Evolutionary conservation across 2,329 filamentous ascomycete species (phyloP), one percentile per base, ranked within the genome.

Genomic region (Epicoccum nigrum): DNA sequence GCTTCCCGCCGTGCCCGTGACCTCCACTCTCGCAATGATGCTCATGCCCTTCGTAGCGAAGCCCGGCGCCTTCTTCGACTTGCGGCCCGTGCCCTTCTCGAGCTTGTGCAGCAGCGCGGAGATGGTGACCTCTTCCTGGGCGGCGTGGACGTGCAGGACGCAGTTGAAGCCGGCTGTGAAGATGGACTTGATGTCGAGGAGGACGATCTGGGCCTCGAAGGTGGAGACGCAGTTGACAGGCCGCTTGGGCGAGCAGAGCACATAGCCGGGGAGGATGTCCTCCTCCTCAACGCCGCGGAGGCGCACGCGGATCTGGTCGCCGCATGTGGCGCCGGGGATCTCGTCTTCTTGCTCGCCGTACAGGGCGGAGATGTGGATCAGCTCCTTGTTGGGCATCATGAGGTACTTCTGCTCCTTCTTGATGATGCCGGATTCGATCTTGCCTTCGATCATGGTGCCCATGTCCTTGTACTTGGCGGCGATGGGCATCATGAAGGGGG

Each of bases 401-500:
- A 95, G 77, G 68, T 96, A 85, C 55, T 77, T 86, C 77, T 88
- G 86, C 55, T 87, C 87, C 83, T 97, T 97, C 81, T 94, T 94
- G 74, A 96, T 82, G 38, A 97, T 89, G 72, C 63, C 93, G 15
- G 92, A 89, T 76, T 99, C 94, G 60, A 99, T 89, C 82, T 97
- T 96, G 62, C 94, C 94, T 78, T 99, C 95, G 33, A 97, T 85
- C 84, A 99, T 92, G 56, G 94, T 99, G 66, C 94, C 94, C 83
- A 99, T 88, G 72, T 99, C 95, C 65, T 89, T 86, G 80, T 97
- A 99, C 78, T 99, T 99, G 76, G 90, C 91, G 58, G 89, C 90
- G 59, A 99, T 83, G 7, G 94, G 90, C 92, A 99, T 97, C 94
- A 99, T 97, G 82, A 99, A 97, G 8, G 94, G 93, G 2, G 94